phyloP scores from a whole-genome alignment of 2,329 filamentous ascomycete species.

The Hymenoscyphus occultus region DNA sequence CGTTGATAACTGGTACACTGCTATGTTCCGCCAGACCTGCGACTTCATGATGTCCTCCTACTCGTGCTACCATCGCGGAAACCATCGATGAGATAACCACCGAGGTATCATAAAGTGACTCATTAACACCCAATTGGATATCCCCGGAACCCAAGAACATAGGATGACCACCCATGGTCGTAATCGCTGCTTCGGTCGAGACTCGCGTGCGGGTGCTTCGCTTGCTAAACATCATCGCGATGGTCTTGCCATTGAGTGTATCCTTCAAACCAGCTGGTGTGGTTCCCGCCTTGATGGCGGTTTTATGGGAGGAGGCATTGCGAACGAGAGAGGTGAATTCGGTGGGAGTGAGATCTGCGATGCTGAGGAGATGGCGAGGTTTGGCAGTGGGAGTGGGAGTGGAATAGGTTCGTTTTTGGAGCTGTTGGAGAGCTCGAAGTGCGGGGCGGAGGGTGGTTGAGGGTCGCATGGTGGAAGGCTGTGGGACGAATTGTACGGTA shows the following conservation, averaged over 20 bases:
- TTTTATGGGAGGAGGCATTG: conserved; percentile 77
- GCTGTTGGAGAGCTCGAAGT: conserved; percentile 26
- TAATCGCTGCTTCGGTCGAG: conserved; percentile 86
- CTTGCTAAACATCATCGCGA: conserved; percentile 97
- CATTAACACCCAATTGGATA: conserved; percentile 95
- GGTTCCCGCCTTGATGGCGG: conserved; percentile 67
- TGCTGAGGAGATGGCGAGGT: conserved; percentile 87
- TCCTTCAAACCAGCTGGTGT: conserved; percentile 57
- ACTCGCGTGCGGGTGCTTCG: conserved; percentile 90
- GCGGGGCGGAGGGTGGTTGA: conserved; percentile 27
- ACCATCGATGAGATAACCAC: conserved; percentile 94
- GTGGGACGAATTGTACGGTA: neutral
- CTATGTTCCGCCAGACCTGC: conserved; percentile 68
- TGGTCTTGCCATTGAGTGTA: conserved; percentile 69
- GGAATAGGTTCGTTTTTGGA: conserved; percentile 26
- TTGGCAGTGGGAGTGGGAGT: conserved; percentile 43
- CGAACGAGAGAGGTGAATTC: conserved; percentile 81
- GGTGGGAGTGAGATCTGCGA: conserved; percentile 74
- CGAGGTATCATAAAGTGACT: conserved; percentile 89
- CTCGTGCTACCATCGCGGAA: conserved; percentile 76
- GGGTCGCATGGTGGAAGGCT: conserved; percentile 21
- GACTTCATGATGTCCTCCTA: conserved; percentile 74
- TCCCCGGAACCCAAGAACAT: conserved; percentile 97
- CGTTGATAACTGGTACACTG: conserved; percentile 79
- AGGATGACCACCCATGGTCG: conserved; percentile 83